A percentile compares a stretch with the other conserved stretches of the same genome.
These are phyloP conservation scores for Suillus cothurnatus DNA, from an alignment of 768 basidiomycete species.

Conservation along the genomic window DNA sequence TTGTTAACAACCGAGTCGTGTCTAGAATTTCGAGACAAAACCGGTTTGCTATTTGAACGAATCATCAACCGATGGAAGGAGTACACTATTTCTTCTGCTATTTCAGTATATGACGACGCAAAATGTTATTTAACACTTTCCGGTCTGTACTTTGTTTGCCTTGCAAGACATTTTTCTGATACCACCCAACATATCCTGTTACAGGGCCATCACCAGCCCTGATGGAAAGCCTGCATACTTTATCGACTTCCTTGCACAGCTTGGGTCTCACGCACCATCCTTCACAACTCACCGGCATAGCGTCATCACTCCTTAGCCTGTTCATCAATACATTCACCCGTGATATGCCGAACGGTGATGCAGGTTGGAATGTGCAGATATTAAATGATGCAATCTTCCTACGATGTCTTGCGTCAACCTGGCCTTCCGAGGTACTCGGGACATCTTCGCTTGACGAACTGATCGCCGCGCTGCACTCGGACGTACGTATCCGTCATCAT, in stretches of 20 bases:
- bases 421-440: constrained; percentile 19
- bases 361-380: constrained; percentile 32
- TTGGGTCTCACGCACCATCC: constrained; percentile 50
- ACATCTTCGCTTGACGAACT: constrained; percentile 28
- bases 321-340: constrained; percentile 35
- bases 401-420: constrained; percentile 40
- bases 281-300: constrained; percentile 35
- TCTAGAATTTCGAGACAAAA: constrained; percentile 52
- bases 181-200: constrained; percentile 18
- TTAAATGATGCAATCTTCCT: constrained; percentile 54
- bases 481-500: constrained; percentile 24
- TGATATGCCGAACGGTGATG: constrained; percentile 34
- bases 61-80: constrained; percentile 59
- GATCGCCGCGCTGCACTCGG: constrained; percentile 25
- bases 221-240: constrained; percentile 52
- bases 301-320: constrained; percentile 42
- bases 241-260: constrained; percentile 57
- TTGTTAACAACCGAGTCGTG: constrained; percentile 8
- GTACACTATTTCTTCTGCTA: constrained; percentile 35
- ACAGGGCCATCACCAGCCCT: constrained; percentile 55
- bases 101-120: constrained; percentile 21
- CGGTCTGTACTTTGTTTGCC: constrained; percentile 17
- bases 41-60: constrained; percentile 43
- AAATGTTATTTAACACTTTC: constrained; percentile 7
- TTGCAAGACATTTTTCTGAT: background rate